These are phyloP conservation scores for Scalesia atractyloides DNA, from an alignment of 129 eudicot species.

Conservation along the genomic window DNA sequence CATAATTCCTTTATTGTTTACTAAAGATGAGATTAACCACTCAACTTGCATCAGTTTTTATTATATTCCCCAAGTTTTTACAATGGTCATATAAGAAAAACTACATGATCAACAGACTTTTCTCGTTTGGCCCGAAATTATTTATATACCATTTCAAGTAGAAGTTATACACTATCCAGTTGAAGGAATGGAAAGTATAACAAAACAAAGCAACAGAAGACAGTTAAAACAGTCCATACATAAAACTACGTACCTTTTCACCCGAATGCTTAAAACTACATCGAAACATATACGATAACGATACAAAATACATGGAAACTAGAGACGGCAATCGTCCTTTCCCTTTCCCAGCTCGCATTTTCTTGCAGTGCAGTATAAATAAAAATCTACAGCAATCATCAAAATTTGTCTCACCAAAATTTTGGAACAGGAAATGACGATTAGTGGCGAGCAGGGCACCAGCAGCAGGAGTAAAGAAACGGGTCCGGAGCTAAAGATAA, in stretches of 20 bases:
- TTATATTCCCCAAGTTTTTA: too few relatives aligned
- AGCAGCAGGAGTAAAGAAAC: slow-evolving; percentile 2
- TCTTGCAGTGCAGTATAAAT: background rate
- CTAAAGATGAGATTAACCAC: too few relatives aligned
- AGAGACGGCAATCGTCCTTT: background rate
- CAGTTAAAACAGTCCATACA: too few relatives aligned
- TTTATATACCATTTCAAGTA: too few relatives aligned
- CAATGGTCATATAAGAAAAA: too few relatives aligned
- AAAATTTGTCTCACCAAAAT: slow-evolving; percentile 23
- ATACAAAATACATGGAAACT: slow-evolving; percentile 1
- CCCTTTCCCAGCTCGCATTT: background rate
- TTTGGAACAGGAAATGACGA: background rate
- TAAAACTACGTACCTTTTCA: background rate
- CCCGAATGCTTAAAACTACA: background rate
- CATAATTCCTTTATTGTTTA: too few relatives aligned
- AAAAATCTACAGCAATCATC: background rate
- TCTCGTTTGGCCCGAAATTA: too few relatives aligned
- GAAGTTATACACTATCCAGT: too few relatives aligned
- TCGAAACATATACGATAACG: background rate
- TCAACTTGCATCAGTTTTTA: too few relatives aligned
- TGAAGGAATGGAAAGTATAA: too few relatives aligned
- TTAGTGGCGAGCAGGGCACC: background rate
- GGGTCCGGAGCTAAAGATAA: background rate
- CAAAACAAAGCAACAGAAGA: too few relatives aligned
- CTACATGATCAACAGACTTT: too few relatives aligned